These are phyloP conservation scores for Leptodermis oblonga DNA, from an alignment of 257 asterid genomes.

Conservation along the genomic window DNA sequence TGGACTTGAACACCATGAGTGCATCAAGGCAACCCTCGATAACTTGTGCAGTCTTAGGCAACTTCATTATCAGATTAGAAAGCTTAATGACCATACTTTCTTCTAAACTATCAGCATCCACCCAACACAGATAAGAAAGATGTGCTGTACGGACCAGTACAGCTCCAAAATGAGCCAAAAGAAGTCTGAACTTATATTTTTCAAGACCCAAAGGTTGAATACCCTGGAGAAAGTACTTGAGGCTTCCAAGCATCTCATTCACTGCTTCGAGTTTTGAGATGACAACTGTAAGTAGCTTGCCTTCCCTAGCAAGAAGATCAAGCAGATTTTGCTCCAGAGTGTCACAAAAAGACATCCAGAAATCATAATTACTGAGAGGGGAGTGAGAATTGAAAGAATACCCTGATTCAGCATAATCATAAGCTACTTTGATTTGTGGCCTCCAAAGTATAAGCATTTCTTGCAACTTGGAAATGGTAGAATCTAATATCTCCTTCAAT, in stretches of 20 bases:
- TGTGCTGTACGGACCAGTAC: slow-evolving; percentile 1
- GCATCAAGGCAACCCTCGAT: neutral
- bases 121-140: neutral
- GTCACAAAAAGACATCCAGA: neutral
- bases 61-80: neutral
- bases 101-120: neutral
- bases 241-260: neutral
- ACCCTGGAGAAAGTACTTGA: neutral
- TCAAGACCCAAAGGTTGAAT: neutral
- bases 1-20: neutral
- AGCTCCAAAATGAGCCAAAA: neutral
- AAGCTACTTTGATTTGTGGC: neutral
- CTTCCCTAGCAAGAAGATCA: neutral
- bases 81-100: neutral
- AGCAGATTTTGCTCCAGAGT: neutral
- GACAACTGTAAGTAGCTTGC: neutral
- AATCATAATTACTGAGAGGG: neutral
- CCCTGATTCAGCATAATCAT: neutral
- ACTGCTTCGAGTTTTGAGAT: neutral
- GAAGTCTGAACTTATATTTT: neutral
- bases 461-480: neutral
- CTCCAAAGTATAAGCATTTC: neutral
- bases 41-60: slow-evolving; percentile 1
- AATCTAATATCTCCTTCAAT: neutral
- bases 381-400: neutral